phyloP scores from a whole-genome alignment of 2,329 filamentous ascomycete species.

The Zymoseptoria crescenta region DNA sequence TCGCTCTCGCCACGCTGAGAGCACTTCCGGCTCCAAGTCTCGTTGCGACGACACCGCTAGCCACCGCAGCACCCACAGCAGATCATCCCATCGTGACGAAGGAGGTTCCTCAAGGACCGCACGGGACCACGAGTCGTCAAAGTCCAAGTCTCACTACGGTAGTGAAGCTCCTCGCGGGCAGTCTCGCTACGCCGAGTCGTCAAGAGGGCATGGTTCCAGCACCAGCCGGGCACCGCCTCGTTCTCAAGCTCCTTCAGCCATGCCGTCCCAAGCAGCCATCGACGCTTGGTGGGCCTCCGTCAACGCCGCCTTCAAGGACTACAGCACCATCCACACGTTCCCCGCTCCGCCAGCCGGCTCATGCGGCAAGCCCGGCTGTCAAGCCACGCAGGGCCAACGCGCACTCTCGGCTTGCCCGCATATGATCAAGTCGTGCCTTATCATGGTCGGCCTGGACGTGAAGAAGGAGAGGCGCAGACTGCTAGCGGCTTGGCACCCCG shows the following conservation, averaged over 20 bases:
- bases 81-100: background rate
- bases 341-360: slow-evolving; percentile 1
- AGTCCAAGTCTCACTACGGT: background rate
- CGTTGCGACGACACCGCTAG: background rate
- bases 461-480: too few relatives aligned
- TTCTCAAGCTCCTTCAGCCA: background rate
- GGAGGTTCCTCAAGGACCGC: background rate
- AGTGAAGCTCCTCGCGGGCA: background rate
- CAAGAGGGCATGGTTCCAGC: background rate
- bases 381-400: background rate
- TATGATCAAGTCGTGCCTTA: background rate
- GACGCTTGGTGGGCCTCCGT: background rate
- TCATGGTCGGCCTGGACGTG: slow-evolving; percentile 3
- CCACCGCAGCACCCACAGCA: background rate
- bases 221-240: background rate
- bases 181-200: background rate
- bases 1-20: background rate
- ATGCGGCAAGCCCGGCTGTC: background rate
- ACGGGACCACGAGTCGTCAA: background rate
- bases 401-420: background rate
- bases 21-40: background rate
- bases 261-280: background rate
- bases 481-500: too few relatives aligned
- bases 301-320: slow-evolving; percentile 5
- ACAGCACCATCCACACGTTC: slow-evolving; percentile 2